phyloP scores from a whole-genome alignment of 257 asterid genomes.

The Solanum bulbocastanum region DNA sequence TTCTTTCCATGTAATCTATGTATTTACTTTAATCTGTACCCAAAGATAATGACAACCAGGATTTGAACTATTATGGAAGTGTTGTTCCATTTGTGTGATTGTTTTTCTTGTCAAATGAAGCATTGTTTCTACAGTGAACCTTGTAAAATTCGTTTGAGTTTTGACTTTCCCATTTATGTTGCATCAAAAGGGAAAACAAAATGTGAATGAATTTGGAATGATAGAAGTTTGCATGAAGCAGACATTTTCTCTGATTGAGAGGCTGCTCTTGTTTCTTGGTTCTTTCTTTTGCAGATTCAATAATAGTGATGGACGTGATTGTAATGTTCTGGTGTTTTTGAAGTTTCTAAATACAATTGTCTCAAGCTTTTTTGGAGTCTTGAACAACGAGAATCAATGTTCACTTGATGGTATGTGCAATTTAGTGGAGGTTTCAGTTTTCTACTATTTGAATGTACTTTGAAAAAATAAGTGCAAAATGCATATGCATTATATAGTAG shows the following conservation, averaged over 20 bases:
- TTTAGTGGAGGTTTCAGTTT: not conserved
- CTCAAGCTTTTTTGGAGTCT: not conserved
- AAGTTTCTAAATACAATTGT: not conserved
- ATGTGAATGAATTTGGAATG: not conserved
- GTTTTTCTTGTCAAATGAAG: not conserved
- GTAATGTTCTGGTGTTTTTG: not conserved
- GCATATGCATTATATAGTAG: not conserved
- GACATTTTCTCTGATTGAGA: not conserved
- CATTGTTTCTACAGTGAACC: not conserved
- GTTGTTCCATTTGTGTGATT: not conserved
- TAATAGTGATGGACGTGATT: not conserved
- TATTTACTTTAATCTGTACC: not conserved
- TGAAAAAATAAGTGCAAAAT: not conserved
- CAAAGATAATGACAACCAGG: not conserved
- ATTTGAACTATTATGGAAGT: not conserved
- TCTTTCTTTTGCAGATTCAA: not conserved
- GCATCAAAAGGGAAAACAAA: not conserved
- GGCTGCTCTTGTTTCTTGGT: not conserved
- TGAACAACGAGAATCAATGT: not conserved
- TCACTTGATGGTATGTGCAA: not conserved
- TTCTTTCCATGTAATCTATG: not conserved
- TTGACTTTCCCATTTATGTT: not conserved
- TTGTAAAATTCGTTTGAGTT: not conserved
- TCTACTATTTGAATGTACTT: not conserved
- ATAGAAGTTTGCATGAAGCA: not conserved